Percentiles rank a stretch among this genome's conserved stretches.
Evolutionary conservation across 345 rosid species (phyloP).

Genomic region (Litchi chinensis): DNA sequence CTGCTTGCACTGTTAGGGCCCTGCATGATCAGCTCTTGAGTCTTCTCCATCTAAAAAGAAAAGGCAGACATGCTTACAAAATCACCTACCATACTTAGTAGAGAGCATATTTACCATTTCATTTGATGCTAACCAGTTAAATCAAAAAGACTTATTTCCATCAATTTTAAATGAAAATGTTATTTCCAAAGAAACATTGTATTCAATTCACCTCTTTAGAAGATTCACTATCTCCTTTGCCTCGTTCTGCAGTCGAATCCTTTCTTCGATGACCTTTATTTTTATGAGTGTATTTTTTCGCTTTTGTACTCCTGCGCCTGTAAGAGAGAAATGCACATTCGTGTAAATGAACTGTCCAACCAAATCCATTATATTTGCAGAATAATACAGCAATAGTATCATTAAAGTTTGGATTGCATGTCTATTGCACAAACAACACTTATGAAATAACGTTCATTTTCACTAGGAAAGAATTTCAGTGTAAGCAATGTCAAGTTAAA

Average conservation of each 20-base stretch:
- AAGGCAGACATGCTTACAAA: no score
- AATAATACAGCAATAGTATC: neutral
- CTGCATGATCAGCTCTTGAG: constrained; percentile 26
- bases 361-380: neutral
- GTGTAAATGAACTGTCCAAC: neutral
- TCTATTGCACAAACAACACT: no score
- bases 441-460: no score
- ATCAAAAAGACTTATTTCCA: neutral
- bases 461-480: no score
- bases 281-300: constrained; percentile 27
- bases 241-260: constrained; percentile 6
- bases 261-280: constrained; percentile 29
- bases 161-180: neutral
- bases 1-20: constrained; percentile 38
- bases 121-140: neutral
- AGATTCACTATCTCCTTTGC: constrained; percentile 39
- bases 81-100: no score
- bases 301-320: constrained; percentile 34
- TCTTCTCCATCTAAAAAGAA: constrained; percentile 36
- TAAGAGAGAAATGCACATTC: constrained; percentile 4
- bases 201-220: constrained; percentile 46
- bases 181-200: neutral
- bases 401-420: neutral
- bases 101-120: no score
- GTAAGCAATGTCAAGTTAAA: no score